Conservation (phyloP, 257 asterid genomes). For the Solanum acaule region DNA sequence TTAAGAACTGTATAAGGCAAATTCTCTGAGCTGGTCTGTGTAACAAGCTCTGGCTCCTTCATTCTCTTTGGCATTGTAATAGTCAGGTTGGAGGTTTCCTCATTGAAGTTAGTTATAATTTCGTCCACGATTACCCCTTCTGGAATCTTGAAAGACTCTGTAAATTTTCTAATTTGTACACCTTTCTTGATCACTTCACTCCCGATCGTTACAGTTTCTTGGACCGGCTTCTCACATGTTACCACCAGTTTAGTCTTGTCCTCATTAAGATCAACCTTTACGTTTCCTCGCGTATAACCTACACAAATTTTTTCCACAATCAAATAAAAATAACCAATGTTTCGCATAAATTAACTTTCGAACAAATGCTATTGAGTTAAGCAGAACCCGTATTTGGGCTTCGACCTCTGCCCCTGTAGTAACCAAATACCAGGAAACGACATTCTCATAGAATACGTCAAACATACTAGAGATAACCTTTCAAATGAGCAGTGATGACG, state of each 20-base stretch:
- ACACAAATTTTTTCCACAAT: background rate
- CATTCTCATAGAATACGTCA: background rate
- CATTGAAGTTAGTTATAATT: conserved; percentile 44
- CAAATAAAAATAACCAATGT: background rate
- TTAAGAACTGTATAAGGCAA: background rate
- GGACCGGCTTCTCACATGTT: conserved; percentile 50
- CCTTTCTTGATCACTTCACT: conserved; percentile 43
- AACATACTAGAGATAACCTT: conserved; percentile 28
- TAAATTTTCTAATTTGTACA: conserved; percentile 37
- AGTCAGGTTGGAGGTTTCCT: conserved; percentile 45
- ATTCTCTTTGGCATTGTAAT: conserved; percentile 68
- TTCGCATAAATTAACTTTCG: background rate
- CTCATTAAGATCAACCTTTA: conserved; percentile 59
- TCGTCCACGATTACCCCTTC: conserved; percentile 55
- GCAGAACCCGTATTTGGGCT: background rate
- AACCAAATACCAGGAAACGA: background rate
- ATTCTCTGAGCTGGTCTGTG: background rate
- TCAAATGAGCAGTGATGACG: conserved; percentile 61
- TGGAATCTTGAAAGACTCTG: conserved; percentile 64
- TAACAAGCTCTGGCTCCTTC: conserved; percentile 25
- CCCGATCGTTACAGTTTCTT: conserved; percentile 47
- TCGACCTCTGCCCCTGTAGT: background rate
- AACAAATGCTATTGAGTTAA: background rate
- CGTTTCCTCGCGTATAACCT: conserved; percentile 47
- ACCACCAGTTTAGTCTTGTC: conserved; percentile 45